Percentiles rank a stretch among this genome's conserved stretches.
Evolutionary conservation across 78 protist species (phyloP).

Genomic region (Cavenderia fasciculata): DNA sequence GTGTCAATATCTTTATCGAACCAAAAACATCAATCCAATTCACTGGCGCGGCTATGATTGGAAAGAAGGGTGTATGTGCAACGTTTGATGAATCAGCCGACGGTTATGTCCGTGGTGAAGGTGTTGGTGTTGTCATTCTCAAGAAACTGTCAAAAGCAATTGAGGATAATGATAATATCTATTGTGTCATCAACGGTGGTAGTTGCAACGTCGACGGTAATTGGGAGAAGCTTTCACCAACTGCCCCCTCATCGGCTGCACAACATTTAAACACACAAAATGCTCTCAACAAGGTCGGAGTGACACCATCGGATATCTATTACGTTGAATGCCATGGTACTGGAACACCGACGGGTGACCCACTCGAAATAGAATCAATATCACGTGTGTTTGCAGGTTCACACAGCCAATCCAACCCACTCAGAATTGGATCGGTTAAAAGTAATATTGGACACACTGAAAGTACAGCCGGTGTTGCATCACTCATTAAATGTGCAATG

Average conservation of each 20-base stretch:
- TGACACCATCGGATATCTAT: neutral
- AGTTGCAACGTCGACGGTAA: slow-evolving; percentile 28
- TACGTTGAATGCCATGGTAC: slow-evolving; percentile 92
- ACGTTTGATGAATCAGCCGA: slow-evolving; percentile 84
- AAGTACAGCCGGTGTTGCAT: slow-evolving; percentile 40
- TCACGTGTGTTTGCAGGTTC: neutral
- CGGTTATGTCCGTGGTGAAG: slow-evolving; percentile 88
- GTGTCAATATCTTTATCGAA: slow-evolving; percentile 61
- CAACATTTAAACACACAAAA: neutral
- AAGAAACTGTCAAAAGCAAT: slow-evolving; percentile 2
- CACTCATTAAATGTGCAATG: slow-evolving; percentile 53
- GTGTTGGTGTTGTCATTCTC: slow-evolving; percentile 70
- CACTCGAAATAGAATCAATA: neutral
- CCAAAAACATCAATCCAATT: neutral
- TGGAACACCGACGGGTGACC: slow-evolving; percentile 33
- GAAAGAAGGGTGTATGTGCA: slow-evolving; percentile 42
- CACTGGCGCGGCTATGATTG: neutral
- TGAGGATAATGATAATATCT: slow-evolving; percentile 22
- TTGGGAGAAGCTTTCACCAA: neutral
- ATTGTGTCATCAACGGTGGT: slow-evolving; percentile 1
- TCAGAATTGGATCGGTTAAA: slow-evolving; percentile 20
- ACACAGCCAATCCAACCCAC: neutral
- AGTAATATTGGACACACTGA: slow-evolving; percentile 30
- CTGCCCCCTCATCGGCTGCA: slow-evolving; percentile 4
- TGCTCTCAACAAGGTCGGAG: neutral